Base-by-base conservation (phyloP, 495 filamentous ascomycete species). In the Hypoxylon subgilvum region DNA sequence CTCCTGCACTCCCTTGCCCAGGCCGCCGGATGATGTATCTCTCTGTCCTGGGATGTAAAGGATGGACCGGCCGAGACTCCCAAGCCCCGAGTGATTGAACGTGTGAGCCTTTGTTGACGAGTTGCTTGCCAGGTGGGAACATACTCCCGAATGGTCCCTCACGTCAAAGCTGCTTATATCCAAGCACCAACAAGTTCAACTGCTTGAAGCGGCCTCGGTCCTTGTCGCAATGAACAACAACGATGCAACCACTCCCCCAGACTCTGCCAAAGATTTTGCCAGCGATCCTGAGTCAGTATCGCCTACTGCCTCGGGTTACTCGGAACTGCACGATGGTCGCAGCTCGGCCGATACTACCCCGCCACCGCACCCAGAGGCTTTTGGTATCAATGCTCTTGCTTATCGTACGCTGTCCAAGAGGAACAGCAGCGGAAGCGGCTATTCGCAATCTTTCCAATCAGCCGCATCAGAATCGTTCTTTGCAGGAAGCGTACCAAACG, bases 131-230 rank as follows among this genome's bases (percentile, higher is more conserved):
- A 98, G 94, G 82, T 98, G 94, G 94, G 94, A 98, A 79, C 94
- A 98, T 74, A 92, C 94, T 74, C 95, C 95, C 67, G 91, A 96
- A 81, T 98, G 94, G 94, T 87, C 91, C 30, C 88, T 87, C 75
- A 98, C 94, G 35, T 97, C 94, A 67, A 98, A 98, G 75, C 84
- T 97, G 63, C 83, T 97, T 61, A 98, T 98, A 62, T 97, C 94
- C 55, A 98, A 98, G 83, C 94, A 98, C 71, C 94, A 98, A 78
- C 94, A 98, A 77, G 94, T 98, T 52, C 94, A 98, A 71, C 84
- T 98, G 35, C 82, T 98, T 46, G 95, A 98, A 76, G 94, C 94
- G 10, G 94, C 94, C 32, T 94, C 91, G 14, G 95, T 98, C 18
- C 78, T 98, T 41, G 88, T 97, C 27, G 85, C 86, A 47, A 97